Conservation (phyloP, 345 rosid genomes). For the Salix brachista region DNA sequence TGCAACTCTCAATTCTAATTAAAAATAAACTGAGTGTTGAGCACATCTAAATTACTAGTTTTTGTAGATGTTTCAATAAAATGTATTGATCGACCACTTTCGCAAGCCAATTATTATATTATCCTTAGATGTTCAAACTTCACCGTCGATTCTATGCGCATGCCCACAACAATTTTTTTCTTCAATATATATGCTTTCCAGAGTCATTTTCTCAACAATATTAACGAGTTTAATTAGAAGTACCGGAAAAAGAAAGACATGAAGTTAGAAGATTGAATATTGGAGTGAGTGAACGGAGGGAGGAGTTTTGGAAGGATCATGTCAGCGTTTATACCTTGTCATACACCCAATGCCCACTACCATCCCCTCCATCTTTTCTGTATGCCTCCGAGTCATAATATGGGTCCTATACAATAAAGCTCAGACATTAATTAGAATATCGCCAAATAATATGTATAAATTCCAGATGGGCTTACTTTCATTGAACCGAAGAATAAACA, state of each 20-base stretch:
- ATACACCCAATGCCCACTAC: constrained; percentile 82
- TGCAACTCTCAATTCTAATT: too few species aligned
- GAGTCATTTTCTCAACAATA: too few species aligned
- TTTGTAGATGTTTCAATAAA: too few species aligned
- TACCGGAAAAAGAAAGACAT: background rate
- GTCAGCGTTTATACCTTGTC: constrained; percentile 48
- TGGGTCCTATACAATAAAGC: constrained; percentile 53
- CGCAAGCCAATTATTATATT: too few species aligned
- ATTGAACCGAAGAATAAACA: constrained; percentile 76
- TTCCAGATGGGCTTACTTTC: constrained; percentile 44
- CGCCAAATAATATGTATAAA: background rate
- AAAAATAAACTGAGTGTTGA: too few species aligned
- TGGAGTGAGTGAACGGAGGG: background rate
- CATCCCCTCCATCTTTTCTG: constrained; percentile 91
- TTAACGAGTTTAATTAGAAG: too few species aligned
- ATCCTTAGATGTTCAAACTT: too few species aligned
- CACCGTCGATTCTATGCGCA: too few species aligned
- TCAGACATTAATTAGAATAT: constrained; percentile 8
- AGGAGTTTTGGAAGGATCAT: background rate
- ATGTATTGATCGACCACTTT: too few species aligned
- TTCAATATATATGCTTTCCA: too few species aligned
- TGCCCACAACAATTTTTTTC: too few species aligned
- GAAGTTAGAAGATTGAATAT: background rate
- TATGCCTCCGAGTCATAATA: constrained; percentile 82
- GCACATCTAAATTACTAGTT: too few species aligned